Base-by-base conservation (phyloP, 345 rosid genomes). In the Moricandia moricandioides region DNA sequence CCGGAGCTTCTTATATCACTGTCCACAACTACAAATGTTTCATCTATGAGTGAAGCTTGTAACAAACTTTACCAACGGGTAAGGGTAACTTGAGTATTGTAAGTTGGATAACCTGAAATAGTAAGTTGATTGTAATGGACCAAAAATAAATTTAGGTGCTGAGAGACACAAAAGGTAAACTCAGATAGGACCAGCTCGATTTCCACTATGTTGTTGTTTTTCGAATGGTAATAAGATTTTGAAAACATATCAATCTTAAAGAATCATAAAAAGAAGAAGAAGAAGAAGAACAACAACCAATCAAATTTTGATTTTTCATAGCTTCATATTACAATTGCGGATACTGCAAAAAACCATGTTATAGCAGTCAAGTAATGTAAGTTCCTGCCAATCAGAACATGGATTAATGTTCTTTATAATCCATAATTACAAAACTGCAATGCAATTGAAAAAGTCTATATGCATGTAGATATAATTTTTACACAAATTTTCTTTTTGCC, bases 161-260 rank as follows among this genome's bases (percentile, higher is more conserved):
- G n/a, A 76, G 69, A 54, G 75, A 56, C 61, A 56, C 37, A 62
- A 84, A 77, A 83, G 82, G 73, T 70, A 69, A 80, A 27, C 16
- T 78, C 70, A 71, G 70, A 85, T 82, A 83, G 86, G 92, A 88
- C 89, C 88, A 86, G 81, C 82, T 78, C 59, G 78, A 70, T 67
- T 73, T 83, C 90, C 91, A 84, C 88, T 84, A 81, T 71, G 72
- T 74, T 9, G 31, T 47, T 52, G n/a, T 52, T 62, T 76, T 7
- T 16, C 43, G 71, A 8, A 75, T 71, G 77, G 73, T 70, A 66
- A 67, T 57, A 54, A 58, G 71, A 80, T 70, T 78, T 71, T 58
- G 24, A 45, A 34, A 47, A 65, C 65, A 56, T 65, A 34, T 33
- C 63, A 77, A 77, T 69, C 65, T 60, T 69, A 69, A 62, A 70